A percentile compares a stretch with the other conserved stretches of the same genome.
Evolutionary conservation across 2,329 filamentous ascomycete genomes (phyloP).

Genomic region (Zarea fungicola): DNA sequence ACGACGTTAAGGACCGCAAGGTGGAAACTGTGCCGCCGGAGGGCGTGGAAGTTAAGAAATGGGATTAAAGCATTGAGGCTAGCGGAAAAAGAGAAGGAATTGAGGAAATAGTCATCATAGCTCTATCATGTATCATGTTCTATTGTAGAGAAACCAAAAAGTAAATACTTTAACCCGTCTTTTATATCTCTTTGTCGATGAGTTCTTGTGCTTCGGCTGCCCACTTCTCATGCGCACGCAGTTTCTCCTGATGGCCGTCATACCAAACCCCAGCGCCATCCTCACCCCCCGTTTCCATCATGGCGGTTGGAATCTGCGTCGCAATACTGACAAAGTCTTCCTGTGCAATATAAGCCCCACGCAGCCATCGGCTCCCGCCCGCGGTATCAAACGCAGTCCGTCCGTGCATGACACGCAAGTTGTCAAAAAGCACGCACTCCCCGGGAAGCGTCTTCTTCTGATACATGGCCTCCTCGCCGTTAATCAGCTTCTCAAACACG

Average conservation of each 20-base stretch:
- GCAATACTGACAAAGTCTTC: slow-evolving; percentile 38
- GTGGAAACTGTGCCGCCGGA: slow-evolving; percentile 72
- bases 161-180: background rate
- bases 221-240: slow-evolving; percentile 23
- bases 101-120: background rate
- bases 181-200: background rate
- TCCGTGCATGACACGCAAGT: slow-evolving; percentile 79
- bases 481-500: slow-evolving; percentile 55
- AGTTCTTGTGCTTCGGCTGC: background rate
- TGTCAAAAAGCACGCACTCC: slow-evolving; percentile 92
- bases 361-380: slow-evolving; percentile 73
- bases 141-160: background rate
- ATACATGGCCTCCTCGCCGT: slow-evolving; percentile 54
- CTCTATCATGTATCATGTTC: background rate
- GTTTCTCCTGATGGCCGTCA: slow-evolving; percentile 4
- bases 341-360: slow-evolving; percentile 73
- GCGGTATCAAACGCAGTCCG: slow-evolving; percentile 63
- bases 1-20: slow-evolving; percentile 65
- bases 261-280: slow-evolving; percentile 22
- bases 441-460: slow-evolving; percentile 71
- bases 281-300: slow-evolving; percentile 23
- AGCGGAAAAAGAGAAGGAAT: background rate
- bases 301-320: slow-evolving; percentile 23
- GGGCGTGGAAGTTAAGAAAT: slow-evolving; percentile 72
- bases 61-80: slow-evolving; percentile 30